Conservation (phyloP, 1,139 yeast genomes). For the Protomyces lactucae-debilis region DNA sequence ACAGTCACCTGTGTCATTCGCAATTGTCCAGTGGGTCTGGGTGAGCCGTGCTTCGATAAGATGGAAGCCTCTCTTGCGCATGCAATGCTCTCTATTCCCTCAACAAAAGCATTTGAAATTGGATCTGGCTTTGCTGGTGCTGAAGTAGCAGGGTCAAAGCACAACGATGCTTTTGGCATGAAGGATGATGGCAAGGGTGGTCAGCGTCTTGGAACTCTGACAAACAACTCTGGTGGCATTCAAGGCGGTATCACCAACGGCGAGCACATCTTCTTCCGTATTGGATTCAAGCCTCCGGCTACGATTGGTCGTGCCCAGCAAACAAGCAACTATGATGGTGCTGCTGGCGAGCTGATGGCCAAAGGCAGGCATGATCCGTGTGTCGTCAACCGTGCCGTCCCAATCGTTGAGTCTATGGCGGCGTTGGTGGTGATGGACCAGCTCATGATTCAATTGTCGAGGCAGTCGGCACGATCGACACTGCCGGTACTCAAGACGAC, state of each 20-base stretch:
- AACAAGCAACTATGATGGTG: slow-evolving; percentile 84
- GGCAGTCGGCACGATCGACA: slow-evolving; percentile 51
- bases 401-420: slow-evolving; percentile 97
- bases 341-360: slow-evolving; percentile 80
- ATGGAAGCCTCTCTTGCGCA: slow-evolving; percentile 91
- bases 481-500: slow-evolving; percentile 26
- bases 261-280: slow-evolving; percentile 86
- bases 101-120: slow-evolving; percentile 94
- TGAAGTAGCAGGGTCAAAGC: slow-evolving; percentile 82
- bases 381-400: slow-evolving; percentile 97
- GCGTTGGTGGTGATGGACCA: slow-evolving; percentile 88
- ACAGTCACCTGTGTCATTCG: slow-evolving; percentile 95
- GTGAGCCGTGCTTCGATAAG: slow-evolving; percentile 97
- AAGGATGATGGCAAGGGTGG: slow-evolving; percentile 33
- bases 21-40: slow-evolving; percentile 87
- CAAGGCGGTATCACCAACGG: slow-evolving; percentile 98
- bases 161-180: slow-evolving; percentile 70
- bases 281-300: slow-evolving; percentile 97
- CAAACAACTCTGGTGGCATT: slow-evolving; percentile 93
- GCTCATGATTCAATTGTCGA: slow-evolving; percentile 74
- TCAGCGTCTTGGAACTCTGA: slow-evolving; percentile 63
- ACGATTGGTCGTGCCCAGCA: slow-evolving; percentile 90
- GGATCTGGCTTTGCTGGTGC: slow-evolving; percentile 96
- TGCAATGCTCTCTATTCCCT: slow-evolving; percentile 96
- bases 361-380: slow-evolving; percentile 98